These are phyloP conservation scores for Candida frijolesensis DNA, from an alignment of 1,139 yeast species.

Conservation along the genomic window DNA sequence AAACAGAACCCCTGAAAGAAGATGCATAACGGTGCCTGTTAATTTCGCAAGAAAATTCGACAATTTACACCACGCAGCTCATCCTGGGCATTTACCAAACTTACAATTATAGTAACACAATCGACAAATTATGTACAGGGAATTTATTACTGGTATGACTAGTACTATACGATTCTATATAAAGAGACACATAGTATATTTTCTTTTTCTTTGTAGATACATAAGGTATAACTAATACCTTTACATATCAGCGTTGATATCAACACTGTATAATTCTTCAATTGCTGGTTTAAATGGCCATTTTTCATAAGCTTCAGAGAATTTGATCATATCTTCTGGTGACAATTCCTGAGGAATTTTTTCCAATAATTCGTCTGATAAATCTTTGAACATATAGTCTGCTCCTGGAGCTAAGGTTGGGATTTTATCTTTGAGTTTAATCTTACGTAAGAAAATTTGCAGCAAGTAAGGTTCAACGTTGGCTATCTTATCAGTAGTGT, in stretches of 20 bases:
- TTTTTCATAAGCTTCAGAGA: constrained; percentile 54
- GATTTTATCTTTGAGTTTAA: constrained; percentile 44
- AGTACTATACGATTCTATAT: background rate
- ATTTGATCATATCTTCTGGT: constrained; percentile 50
- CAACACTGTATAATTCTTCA: constrained; percentile 19
- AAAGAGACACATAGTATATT: constrained; percentile 6
- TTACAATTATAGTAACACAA: background rate
- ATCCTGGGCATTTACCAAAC: constrained; percentile 4
- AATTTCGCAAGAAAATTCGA: constrained; percentile 1
- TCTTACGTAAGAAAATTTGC: constrained; percentile 16
- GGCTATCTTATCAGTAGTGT: constrained; percentile 65
- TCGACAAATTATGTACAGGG: background rate
- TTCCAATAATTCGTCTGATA: constrained; percentile 40
- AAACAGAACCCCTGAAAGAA: constrained; percentile 1
- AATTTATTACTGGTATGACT: background rate
- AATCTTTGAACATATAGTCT: constrained; percentile 45
- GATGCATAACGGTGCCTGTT: constrained; percentile 11
- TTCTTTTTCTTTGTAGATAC: constrained; percentile 10
- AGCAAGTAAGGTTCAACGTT: constrained; percentile 67
- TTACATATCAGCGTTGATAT: background rate
- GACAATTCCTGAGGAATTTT: constrained; percentile 53
- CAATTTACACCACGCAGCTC: background rate
- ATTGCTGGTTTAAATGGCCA: constrained; percentile 87
- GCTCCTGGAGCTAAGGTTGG: constrained; percentile 82
- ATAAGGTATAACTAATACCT: too few species aligned